Conservation (phyloP, 345 rosid genomes). For the Nephelium lappaceum region DNA sequence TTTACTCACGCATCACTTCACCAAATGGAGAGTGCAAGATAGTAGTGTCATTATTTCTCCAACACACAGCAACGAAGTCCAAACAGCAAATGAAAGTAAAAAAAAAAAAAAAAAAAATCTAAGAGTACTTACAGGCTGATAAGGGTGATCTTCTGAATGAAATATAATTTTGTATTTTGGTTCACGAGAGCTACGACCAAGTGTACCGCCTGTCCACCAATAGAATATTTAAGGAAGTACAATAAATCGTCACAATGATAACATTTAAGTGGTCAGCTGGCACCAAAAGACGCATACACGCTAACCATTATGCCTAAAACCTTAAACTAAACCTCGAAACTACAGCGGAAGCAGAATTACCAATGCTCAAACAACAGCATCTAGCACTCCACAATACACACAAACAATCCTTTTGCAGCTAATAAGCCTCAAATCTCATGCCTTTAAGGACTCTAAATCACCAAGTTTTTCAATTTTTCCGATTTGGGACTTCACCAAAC, state of each 20-base stretch:
- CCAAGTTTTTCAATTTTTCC: not conserved
- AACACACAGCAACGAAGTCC: not conserved
- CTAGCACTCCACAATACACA: not conserved
- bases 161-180: conserved; percentile 81
- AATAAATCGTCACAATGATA: not conserved
- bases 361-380: not conserved
- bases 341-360: not conserved
- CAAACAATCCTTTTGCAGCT: not conserved
- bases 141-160: conserved; percentile 68
- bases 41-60: not conserved
- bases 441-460: not conserved
- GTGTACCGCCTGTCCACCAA: conserved; percentile 57
- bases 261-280: not conserved
- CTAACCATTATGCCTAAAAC: not conserved
- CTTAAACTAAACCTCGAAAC: not conserved
- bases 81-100: not conserved
- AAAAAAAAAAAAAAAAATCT: not conserved
- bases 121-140: conserved; percentile 68
- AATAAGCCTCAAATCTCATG: not conserved
- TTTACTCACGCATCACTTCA: not conserved
- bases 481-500: not conserved
- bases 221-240: not conserved
- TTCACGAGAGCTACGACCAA: conserved; percentile 72
- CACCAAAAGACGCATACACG: not conserved
- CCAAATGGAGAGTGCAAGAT: not conserved